These are phyloP conservation scores for Chalciporus piperatus DNA, from an alignment of 768 basidiomycete genomes.

Conservation along the genomic window DNA sequence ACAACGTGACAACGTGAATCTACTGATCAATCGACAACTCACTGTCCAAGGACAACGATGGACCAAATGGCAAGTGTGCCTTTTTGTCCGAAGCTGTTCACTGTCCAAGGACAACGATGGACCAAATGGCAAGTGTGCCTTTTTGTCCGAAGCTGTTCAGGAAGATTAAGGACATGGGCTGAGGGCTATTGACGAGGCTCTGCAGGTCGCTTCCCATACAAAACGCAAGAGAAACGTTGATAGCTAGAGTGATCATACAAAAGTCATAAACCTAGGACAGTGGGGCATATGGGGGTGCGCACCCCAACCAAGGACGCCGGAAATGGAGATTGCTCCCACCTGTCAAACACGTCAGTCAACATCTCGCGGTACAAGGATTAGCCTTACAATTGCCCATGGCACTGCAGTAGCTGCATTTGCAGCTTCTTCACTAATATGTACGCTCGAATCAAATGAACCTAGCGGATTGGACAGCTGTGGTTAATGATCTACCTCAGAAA, in stretches of 20 bases:
- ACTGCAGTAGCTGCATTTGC: constrained; percentile 54
- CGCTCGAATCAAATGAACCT: constrained; percentile 47
- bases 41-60: too few relatives aligned
- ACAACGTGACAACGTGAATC: neutral
- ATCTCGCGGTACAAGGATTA: neutral
- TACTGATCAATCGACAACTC: constrained; percentile 8
- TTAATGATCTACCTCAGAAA: neutral
- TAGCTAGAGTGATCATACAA: constrained; percentile 26
- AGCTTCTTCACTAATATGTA: constrained; percentile 57
- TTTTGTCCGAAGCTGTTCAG: constrained; percentile 42
- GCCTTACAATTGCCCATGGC: constrained; percentile 53
- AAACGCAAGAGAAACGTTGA: constrained; percentile 53
- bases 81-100: too few relatives aligned
- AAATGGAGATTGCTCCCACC: constrained; percentile 38
- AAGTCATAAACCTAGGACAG: neutral
- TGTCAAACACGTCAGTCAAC: constrained; percentile 7
- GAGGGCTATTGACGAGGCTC: constrained; percentile 36
- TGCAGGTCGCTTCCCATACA: constrained; percentile 55
- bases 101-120: constrained; percentile 51
- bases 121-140: constrained; percentile 49
- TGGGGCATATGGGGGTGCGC: neutral
- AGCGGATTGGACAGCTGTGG: neutral
- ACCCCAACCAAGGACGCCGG: constrained; percentile 51
- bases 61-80: too few relatives aligned
- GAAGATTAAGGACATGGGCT: constrained; percentile 48